Evolutionary conservation across 2,329 filamentous ascomycete genomes (phyloP), one percentile per base, ranked within the genome.

Genomic region (Hypoxylon sp.): DNA sequence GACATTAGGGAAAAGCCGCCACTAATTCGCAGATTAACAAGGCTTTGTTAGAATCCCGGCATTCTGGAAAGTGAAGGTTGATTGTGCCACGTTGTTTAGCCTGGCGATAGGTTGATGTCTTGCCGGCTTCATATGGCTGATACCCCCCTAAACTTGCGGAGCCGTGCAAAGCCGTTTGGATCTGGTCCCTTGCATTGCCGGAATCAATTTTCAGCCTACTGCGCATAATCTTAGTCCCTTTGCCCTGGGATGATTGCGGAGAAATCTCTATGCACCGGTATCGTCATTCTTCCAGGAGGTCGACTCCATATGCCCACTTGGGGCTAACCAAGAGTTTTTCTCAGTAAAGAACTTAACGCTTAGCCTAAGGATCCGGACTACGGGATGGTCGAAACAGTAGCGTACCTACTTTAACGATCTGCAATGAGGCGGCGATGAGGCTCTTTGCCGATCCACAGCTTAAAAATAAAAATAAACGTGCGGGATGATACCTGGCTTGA

Each of bases 361-460:
- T 32, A 33, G 33, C 28, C 11, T 9, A 38, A 20, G 30, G 33
- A 45, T 50, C 45, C 26, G 45, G 44, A 59, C 46, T 24, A 28
- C 50, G 33, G 32, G 32, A 26, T 57, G 46, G n/a, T 33, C 28
- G 45, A 52, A 51, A 52, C 32, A 30, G n/a, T 48, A 60, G 26
- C n/a, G n/a, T n/a, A 52, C 30, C n/a, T n/a, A 49, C 33, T 6
- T 45, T 18, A 20, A 28, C 5, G 49, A 63, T 63, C 58, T 62
- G 44, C 42, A 61, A 46, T 52, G n/a, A 53, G n/a, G 57, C 30
- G 52, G 52, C 24, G 28, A 64, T 61, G 65, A 64, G 65, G 65
- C 65, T 67, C 65, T 58, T 61, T 18, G 45, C 48, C 48, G 57
- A 65, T 61, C 46, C 51, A 49, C 20, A 49, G 38, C 26, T 38